A percentile compares a stretch with the other conserved stretches of the same genome.
Conservation (phyloP, 1,284 basidiomycete genomes). For the Ustilago tritici region DNA sequence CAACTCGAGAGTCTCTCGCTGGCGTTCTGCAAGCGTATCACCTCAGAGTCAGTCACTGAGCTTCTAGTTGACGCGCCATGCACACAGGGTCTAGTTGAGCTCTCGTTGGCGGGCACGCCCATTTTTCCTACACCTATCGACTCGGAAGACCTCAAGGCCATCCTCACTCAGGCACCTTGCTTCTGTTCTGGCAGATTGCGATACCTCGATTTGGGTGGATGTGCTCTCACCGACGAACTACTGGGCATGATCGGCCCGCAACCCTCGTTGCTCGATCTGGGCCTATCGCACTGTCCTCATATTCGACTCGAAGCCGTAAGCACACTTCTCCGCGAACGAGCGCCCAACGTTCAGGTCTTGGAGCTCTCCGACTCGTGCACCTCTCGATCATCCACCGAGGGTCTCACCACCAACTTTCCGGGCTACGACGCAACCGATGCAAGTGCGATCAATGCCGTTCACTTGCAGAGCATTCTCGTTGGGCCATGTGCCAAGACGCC, state of each 20-base stretch:
- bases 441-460: slow-evolving; percentile 75
- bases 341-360: slow-evolving; percentile 85
- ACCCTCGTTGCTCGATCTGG: slow-evolving; percentile 76
- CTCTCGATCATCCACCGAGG: slow-evolving; percentile 34
- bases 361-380: slow-evolving; percentile 79
- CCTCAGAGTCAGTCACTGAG: slow-evolving; percentile 80
- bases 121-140: slow-evolving; percentile 86
- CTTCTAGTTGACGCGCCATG: slow-evolving; percentile 81
- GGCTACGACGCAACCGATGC: slow-evolving; percentile 72
- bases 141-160: slow-evolving; percentile 77
- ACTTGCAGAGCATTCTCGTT: slow-evolving; percentile 72
- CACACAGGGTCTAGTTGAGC: slow-evolving; percentile 76
- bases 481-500: slow-evolving; percentile 62
- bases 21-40: slow-evolving; percentile 86
- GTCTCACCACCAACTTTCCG: slow-evolving; percentile 41
- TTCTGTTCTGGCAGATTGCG: slow-evolving; percentile 81
- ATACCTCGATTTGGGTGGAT: slow-evolving; percentile 90
- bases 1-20: slow-evolving; percentile 84
- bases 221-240: slow-evolving; percentile 76
- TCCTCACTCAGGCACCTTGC: slow-evolving; percentile 83
- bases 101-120: slow-evolving; percentile 89
- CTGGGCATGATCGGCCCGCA: slow-evolving; percentile 76
- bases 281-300: slow-evolving; percentile 82
- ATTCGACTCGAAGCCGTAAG: slow-evolving; percentile 79
- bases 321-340: slow-evolving; percentile 78